Percentiles rank a stretch among this genome's conserved stretches.
Evolutionary conservation across 345 rosid species (phyloP).

Genomic region (Pistacia integerrima): DNA sequence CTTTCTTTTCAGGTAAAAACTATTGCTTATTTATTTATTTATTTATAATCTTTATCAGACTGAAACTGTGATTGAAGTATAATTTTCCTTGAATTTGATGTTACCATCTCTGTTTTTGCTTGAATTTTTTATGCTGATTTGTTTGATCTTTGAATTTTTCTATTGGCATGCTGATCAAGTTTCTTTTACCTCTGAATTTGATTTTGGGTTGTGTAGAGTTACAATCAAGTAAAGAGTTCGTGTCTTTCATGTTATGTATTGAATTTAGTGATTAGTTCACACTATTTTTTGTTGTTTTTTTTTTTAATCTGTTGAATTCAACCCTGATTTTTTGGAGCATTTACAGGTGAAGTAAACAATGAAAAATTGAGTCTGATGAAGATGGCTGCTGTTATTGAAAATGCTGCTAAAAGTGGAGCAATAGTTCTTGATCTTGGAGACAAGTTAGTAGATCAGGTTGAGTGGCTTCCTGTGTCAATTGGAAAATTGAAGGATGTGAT

Average conservation of each 20-base stretch:
- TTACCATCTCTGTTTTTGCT: neutral
- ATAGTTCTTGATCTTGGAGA: conserved; percentile 53
- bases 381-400: conserved; percentile 61
- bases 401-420: conserved; percentile 45
- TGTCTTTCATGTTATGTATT: neutral
- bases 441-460: conserved; percentile 57
- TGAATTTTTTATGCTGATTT: neutral
- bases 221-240: neutral
- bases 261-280: neutral
- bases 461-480: conserved; percentile 70
- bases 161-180: neutral
- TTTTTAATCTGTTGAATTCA: neutral
- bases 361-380: conserved; percentile 61
- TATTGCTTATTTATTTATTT: neutral
- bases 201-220: neutral
- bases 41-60: neutral
- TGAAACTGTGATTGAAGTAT: neutral
- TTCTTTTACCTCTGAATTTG: neutral
- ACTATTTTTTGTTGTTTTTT: neutral
- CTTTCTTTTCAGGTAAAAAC: conserved; percentile 38
- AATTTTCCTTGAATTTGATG: neutral
- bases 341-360: conserved; percentile 36
- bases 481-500: conserved; percentile 52
- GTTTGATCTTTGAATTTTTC: neutral
- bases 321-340: conserved; percentile 16